Conservation (phyloP, 2,329 filamentous ascomycete genomes). For the Fusarium algeriense region DNA sequence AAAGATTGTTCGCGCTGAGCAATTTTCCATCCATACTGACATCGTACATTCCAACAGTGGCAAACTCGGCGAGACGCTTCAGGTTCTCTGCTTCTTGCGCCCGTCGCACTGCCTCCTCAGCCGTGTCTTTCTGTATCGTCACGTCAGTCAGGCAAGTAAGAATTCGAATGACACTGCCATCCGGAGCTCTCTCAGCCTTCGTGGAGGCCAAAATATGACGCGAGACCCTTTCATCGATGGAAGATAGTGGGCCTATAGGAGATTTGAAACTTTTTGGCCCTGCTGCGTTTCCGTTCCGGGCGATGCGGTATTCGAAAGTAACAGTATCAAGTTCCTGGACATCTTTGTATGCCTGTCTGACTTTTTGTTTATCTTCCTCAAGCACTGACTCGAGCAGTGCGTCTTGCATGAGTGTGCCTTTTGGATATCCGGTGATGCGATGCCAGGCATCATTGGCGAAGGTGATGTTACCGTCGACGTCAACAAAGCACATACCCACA, state of each 20-base stretch:
- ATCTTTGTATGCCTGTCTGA: conserved; percentile 58
- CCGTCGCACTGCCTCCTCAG: conserved; percentile 61
- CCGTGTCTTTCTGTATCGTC: conserved; percentile 62
- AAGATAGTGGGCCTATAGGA: conserved; percentile 17
- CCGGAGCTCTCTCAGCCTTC: conserved; percentile 59
- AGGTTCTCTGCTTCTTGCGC: conserved; percentile 66
- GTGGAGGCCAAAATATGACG: conserved; percentile 62
- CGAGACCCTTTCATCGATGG: conserved; percentile 50
- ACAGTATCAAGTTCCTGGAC: conserved; percentile 54
- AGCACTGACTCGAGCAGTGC: conserved; percentile 60
- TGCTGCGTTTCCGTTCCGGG: conserved; percentile 10
- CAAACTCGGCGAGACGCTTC: conserved; percentile 66
- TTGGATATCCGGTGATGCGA: conserved; percentile 62
- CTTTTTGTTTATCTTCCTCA: conserved; percentile 59
- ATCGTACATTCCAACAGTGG: conserved; percentile 68
- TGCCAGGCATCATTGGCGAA: conserved; percentile 79
- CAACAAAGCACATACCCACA: conserved; percentile 79
- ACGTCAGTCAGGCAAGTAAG: conserved; percentile 65
- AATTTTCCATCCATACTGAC: conserved; percentile 64
- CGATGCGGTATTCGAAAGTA: conserved; percentile 61
- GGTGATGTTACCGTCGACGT: conserved; percentile 72
- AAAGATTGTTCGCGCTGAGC: conserved; percentile 65
- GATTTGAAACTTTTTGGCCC: conserved; percentile 31
- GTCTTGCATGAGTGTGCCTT: conserved; percentile 48
- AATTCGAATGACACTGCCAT: conserved; percentile 59